Conservation (phyloP, 2,329 filamentous ascomycete species). For the Microascus cirrosus region DNA sequence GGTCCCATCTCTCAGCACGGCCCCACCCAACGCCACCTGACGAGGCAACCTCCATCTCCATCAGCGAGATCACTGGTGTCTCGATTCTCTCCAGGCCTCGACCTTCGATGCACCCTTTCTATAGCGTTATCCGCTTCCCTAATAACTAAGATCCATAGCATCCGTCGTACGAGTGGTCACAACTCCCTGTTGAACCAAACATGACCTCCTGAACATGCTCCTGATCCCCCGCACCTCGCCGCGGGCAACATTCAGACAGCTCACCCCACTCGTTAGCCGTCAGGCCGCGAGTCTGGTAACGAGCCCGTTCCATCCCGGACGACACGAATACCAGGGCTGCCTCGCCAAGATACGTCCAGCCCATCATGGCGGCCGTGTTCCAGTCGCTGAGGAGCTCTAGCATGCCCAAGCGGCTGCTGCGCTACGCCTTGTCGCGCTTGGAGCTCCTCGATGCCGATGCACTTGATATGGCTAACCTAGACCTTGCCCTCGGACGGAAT, state of each 20-base stretch:
- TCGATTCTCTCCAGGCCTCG: neutral
- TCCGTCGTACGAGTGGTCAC: neutral
- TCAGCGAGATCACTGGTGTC: neutral
- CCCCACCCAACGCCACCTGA: neutral
- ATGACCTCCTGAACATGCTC: neutral
- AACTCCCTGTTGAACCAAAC: neutral
- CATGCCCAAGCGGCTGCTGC: slow-evolving; percentile 81
- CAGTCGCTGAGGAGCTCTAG: slow-evolving; percentile 54
- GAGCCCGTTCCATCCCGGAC: neutral
- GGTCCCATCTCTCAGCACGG: neutral
- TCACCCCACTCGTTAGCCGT: neutral
- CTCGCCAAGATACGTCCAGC: neutral
- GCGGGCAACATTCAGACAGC: neutral
- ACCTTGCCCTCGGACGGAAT: slow-evolving; percentile 70
- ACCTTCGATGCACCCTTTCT: neutral
- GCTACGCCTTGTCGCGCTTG: slow-evolving; percentile 72
- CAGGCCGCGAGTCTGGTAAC: neutral
- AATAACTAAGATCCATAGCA: neutral
- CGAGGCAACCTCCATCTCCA: neutral
- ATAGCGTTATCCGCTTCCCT: neutral
- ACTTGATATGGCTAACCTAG: slow-evolving; percentile 75
- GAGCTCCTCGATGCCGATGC: slow-evolving; percentile 83
- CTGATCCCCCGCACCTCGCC: neutral
- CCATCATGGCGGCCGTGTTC: slow-evolving; percentile 61
- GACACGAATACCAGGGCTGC: neutral